These are phyloP conservation scores for Hordeum pubiflorum DNA, from an alignment of 202 grass and related monocot genomes.

Conservation along the genomic window DNA sequence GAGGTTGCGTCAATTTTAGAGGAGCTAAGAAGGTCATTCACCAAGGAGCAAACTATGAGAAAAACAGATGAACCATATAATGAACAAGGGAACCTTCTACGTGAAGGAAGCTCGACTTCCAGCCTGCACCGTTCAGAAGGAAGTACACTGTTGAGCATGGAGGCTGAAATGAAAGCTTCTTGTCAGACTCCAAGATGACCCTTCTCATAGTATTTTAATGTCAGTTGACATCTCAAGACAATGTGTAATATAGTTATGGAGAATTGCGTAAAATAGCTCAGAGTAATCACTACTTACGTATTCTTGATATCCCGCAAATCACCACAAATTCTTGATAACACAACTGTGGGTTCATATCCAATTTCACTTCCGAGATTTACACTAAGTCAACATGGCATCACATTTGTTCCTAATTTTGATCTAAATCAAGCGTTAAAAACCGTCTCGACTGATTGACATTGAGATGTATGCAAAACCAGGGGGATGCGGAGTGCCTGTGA, in stretches of 20 bases:
- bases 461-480: not conserved
- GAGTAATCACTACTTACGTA: not conserved
- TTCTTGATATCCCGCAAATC: not conserved
- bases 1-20: constrained; percentile 43
- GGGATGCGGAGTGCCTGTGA: not conserved
- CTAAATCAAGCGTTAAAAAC: not conserved
- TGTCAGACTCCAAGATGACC: constrained; percentile 16
- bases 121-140: constrained; percentile 11
- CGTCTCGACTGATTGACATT: not conserved
- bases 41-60: not conserved
- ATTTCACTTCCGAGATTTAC: not conserved
- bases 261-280: not conserved
- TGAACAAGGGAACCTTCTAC: not conserved
- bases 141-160: constrained; percentile 26
- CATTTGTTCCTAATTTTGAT: not conserved
- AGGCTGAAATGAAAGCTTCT: constrained; percentile 17
- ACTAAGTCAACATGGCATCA: not conserved
- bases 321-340: not conserved
- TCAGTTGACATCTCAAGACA: not conserved
- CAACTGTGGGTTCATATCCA: not conserved
- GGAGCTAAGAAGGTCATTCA: constrained; percentile 21
- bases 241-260: not conserved
- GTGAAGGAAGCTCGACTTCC: not conserved
- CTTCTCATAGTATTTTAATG: not conserved
- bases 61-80: constrained; percentile 1